phyloP scores from a whole-genome alignment of 2,329 filamentous ascomycete genomes.

The Fusarium sp. region DNA sequence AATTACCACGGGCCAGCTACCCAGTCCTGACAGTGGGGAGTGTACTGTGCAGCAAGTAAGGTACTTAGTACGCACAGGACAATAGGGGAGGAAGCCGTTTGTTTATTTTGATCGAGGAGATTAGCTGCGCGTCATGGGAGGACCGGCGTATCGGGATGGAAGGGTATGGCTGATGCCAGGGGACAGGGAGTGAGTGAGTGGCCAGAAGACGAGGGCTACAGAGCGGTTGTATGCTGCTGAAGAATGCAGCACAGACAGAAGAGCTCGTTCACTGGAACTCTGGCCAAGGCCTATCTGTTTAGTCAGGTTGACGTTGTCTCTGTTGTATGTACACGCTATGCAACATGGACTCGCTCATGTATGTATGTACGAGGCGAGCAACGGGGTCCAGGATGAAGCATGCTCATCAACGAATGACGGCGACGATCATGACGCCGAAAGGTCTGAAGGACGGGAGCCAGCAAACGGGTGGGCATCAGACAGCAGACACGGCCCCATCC shows the following conservation, averaged over 20 bases:
- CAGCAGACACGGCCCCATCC: slow-evolving; percentile 30
- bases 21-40: slow-evolving; percentile 36
- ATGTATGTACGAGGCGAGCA: slow-evolving; percentile 20
- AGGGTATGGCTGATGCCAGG: slow-evolving; percentile 23
- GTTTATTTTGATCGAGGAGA: slow-evolving; percentile 47
- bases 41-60: slow-evolving; percentile 1
- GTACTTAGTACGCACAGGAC: slow-evolving; percentile 3
- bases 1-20: slow-evolving; percentile 41
- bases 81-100: slow-evolving; percentile 40
- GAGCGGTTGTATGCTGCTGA: slow-evolving; percentile 15
- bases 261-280: not conserved
- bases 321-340: slow-evolving; percentile 19
- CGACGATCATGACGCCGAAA: slow-evolving; percentile 41
- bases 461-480: slow-evolving; percentile 43
- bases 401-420: slow-evolving; percentile 29
- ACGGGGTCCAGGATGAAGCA: slow-evolving; percentile 35
- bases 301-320: slow-evolving; percentile 25
- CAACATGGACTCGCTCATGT: slow-evolving; percentile 3
- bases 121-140: slow-evolving; percentile 43
- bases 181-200: not conserved
- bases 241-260: slow-evolving; percentile 10
- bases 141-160: slow-evolving; percentile 34
- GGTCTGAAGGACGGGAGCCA: slow-evolving; percentile 33
- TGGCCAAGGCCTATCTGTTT: slow-evolving; percentile 3
- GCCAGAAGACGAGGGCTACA: slow-evolving; percentile 19